Base-by-base conservation (phyloP, 768 basidiomycete species). In the Trametes punicea region DNA sequence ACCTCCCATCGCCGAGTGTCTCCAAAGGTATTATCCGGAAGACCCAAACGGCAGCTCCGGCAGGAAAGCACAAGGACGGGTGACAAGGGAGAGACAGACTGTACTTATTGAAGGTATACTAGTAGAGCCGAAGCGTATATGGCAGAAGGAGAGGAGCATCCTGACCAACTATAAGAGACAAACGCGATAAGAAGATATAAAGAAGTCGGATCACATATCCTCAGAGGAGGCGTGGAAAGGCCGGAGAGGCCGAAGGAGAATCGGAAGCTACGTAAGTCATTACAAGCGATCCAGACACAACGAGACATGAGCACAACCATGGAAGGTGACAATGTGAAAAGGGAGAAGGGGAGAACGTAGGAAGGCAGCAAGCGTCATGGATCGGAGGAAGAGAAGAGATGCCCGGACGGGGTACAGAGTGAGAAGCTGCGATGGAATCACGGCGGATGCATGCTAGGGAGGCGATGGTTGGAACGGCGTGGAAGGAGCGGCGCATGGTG, bases 271-370 rank as follows among this genome's bases (percentile, higher is more conserved):
- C 42, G 42, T 47, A 53, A 45, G 29, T 55, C 27, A 36, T 49
- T 59, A 59, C 52, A 59, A 46, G 25, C 53, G 49, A 51, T 55
- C 53, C 58, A 42, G 57, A 60, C 58, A 60, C 58, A 51, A 51
- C 58, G 42, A 55, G 58, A 55, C 58, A 59, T 54, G 58, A 60
- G 58, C 58, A 60, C 58, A 60, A 60, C 51, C 58, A 60, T 55
- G 18, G 54, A 55, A 46, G 31, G 45, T 21, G 29, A 54, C 30
- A 55, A 47, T 20, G 42, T 27, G 44, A 40, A 33, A 23, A 31
- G 34, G 6, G 45, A 40, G 44, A 23, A 38, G 23, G 45, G 29
- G 47, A 51, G 38, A 40, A 48, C 23, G 36, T 16, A 39, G 39
- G 36, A 18, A 39, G 47, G 44, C 36, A 55, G 52, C 34, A 59